Base-by-base conservation (phyloP, 2,329 filamentous ascomycete genomes). In the Coniella lustricola region DNA sequence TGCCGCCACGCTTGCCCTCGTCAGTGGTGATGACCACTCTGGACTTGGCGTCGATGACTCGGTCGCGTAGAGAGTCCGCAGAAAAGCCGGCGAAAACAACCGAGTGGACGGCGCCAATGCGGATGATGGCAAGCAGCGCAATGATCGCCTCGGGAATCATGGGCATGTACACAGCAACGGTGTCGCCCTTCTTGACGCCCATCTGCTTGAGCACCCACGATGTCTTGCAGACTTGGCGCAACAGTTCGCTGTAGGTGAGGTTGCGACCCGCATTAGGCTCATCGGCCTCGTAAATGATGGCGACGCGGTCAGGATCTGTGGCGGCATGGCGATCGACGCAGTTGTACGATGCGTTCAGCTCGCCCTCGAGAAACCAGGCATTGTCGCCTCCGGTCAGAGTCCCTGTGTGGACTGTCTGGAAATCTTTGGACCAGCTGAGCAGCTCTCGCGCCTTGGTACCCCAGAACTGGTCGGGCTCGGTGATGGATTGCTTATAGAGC, bases 21-120 rank as follows among this genome's bases (percentile, higher is more conserved):
- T 98, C 93, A 2, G 89, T 86, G 52, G 93, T 98, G 64, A 98
- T 96, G 69, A 97, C 85, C 46, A 97, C 87, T 73, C 86, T 95
- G 67, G 85, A 91, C 59, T 88, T 73, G 51, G 87, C 91, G 64
- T 98, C 93, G 53, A 93, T 74, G 61, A 98, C 90, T 63, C 93
- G 90, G 69, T 98, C 93, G 56, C 91, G 86, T 42, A 98, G 81
- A 3, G 93, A 97, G 68, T 96, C 91, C 50, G 91, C 87, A 25
- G 90, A 96, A 77, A 98, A 98, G 52, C 93, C 93, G 48, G 93
- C 93, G 63, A 98, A 98, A 56, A 98, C 86, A 48, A 98, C 91
- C 0, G 93, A 97, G 79, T 98, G 93, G 18, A 98, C 79, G 35
- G 93, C 93, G 54, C 93, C 93, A 59, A 98, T 95, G 64, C 93